phyloP scores from a whole-genome alignment of 768 basidiomycete species.

The Trametes cinnabarina region DNA sequence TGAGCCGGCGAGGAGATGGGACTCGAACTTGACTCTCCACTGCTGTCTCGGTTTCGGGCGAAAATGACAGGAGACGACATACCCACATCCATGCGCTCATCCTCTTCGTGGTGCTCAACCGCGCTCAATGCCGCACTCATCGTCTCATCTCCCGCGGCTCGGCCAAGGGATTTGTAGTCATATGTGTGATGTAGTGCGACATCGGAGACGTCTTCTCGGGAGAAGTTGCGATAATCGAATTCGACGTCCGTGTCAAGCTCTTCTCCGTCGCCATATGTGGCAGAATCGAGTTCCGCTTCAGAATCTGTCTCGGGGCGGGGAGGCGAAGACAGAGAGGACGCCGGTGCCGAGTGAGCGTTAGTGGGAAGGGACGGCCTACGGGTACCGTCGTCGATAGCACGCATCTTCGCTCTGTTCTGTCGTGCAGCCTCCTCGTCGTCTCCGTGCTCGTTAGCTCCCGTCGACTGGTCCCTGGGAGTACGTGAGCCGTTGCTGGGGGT shows the following conservation, averaged over 20 bases:
- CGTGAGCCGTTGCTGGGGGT: conserved; percentile 26
- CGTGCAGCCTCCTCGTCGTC: conserved; percentile 35
- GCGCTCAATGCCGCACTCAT: conserved; percentile 40
- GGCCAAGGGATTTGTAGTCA: conserved; percentile 33
- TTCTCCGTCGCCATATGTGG: conserved; percentile 22
- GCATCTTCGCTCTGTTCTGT: conserved; percentile 39
- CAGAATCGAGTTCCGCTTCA: conserved; percentile 21
- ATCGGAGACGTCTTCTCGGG: conserved; percentile 35
- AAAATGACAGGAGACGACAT: conserved; percentile 17
- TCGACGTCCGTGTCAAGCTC: conserved; percentile 35
- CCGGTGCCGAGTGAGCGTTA: conserved; percentile 23
- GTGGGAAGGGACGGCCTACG: conserved; percentile 41
- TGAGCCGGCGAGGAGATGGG: conserved; percentile 2
- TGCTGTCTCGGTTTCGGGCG: conserved; percentile 14
- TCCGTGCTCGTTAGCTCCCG: conserved; percentile 34
- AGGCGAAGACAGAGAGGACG: conserved; percentile 9
- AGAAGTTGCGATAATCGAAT: conserved; percentile 27
- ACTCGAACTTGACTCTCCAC: conserved; percentile 5
- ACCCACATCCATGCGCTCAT: conserved; percentile 5
- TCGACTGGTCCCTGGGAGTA: conserved; percentile 34
- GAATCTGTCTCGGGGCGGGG: conserved; percentile 11
- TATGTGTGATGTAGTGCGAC: conserved; percentile 50
- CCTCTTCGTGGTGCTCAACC: conserved; percentile 27
- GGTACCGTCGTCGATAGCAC: conserved; percentile 43
- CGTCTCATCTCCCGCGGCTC: conserved; percentile 26